phyloP scores from a whole-genome alignment of 108 stramenopile genomes.

The Craspedostauros australis region DNA sequence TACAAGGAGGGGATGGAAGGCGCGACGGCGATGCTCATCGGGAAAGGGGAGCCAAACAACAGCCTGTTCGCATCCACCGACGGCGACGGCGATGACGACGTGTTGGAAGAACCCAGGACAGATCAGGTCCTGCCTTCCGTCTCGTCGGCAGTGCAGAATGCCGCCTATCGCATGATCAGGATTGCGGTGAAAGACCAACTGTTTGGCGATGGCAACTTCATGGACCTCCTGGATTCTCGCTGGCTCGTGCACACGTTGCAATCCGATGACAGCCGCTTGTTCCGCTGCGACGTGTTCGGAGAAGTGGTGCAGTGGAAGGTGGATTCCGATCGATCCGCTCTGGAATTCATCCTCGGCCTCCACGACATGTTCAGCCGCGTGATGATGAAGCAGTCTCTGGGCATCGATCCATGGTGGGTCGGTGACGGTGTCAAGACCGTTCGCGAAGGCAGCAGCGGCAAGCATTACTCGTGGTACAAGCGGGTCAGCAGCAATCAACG shows the following conservation, averaged over 20 bases:
- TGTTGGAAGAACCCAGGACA: slow-evolving; percentile 2
- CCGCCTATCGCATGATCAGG: slow-evolving; percentile 59
- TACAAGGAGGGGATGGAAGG: slow-evolving; percentile 29
- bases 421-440: slow-evolving; percentile 36
- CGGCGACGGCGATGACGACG: slow-evolving; percentile 8
- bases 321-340: slow-evolving; percentile 37
- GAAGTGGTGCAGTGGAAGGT: slow-evolving; percentile 75
- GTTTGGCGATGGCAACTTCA: slow-evolving; percentile 41
- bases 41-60: slow-evolving; percentile 21
- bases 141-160: slow-evolving; percentile 27
- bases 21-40: slow-evolving; percentile 53
- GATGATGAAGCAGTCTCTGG: slow-evolving; percentile 24
- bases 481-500: neutral
- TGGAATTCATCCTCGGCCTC: slow-evolving; percentile 67
- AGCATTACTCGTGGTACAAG: too few relatives aligned
- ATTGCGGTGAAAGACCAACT: slow-evolving; percentile 56
- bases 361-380: slow-evolving; percentile 83
- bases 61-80: slow-evolving; percentile 14
- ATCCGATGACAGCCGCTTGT: slow-evolving; percentile 56
- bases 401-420: slow-evolving; percentile 41
- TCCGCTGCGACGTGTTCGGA: slow-evolving; percentile 75
- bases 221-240: slow-evolving; percentile 53
- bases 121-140: slow-evolving; percentile 6
- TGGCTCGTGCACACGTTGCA: slow-evolving; percentile 63
- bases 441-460: slow-evolving; percentile 32